Percentiles rank a stretch among this genome's conserved stretches.
These are phyloP conservation scores for Hebeloma cylindrosporum DNA, from an alignment of 768 basidiomycete species.

Conservation along the genomic window DNA sequence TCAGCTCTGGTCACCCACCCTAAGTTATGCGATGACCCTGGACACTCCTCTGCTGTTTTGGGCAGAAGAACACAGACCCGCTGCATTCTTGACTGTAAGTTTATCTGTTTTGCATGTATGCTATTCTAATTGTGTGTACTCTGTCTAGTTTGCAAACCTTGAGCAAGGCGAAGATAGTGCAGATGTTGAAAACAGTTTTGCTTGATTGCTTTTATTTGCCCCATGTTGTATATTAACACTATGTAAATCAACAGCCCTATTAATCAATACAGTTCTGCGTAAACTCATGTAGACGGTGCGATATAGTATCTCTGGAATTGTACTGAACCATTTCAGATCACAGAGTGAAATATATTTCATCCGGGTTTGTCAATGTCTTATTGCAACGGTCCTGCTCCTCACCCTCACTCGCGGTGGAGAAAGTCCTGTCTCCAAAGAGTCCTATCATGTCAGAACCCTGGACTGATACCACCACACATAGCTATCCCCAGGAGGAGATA, in stretches of 20 bases:
- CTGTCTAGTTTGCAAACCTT: slow-evolving; percentile 76
- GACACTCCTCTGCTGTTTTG: slow-evolving; percentile 96
- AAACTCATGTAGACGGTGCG: too few relatives aligned
- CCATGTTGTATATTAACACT: slow-evolving; percentile 16
- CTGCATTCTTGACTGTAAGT: slow-evolving; percentile 89
- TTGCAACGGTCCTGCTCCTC: too few relatives aligned
- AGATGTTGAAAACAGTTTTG: slow-evolving; percentile 94
- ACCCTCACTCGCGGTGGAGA: too few relatives aligned
- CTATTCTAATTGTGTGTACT: slow-evolving; percentile 4
- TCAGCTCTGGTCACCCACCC: slow-evolving; percentile 82
- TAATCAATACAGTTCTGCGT: too few relatives aligned
- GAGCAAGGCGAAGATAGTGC: slow-evolving; percentile 92
- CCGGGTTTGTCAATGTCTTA: too few relatives aligned
- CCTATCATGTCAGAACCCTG: too few relatives aligned
- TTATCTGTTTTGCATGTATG: neutral
- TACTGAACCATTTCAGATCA: too few relatives aligned
- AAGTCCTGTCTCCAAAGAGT: too few relatives aligned
- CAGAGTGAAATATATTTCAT: too few relatives aligned
- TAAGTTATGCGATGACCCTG: slow-evolving; percentile 80
- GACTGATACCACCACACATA: too few relatives aligned
- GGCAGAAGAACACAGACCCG: slow-evolving; percentile 93
- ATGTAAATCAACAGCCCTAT: neutral
- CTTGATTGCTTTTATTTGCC: slow-evolving; percentile 43
- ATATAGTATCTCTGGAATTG: too few relatives aligned
- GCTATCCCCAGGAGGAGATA: too few relatives aligned